A percentile compares a stretch with the other conserved stretches of the same genome.
These are phyloP conservation scores for Fusarium virguliforme DNA, from an alignment of 2,329 filamentous ascomycete genomes.

Conservation along the genomic window DNA sequence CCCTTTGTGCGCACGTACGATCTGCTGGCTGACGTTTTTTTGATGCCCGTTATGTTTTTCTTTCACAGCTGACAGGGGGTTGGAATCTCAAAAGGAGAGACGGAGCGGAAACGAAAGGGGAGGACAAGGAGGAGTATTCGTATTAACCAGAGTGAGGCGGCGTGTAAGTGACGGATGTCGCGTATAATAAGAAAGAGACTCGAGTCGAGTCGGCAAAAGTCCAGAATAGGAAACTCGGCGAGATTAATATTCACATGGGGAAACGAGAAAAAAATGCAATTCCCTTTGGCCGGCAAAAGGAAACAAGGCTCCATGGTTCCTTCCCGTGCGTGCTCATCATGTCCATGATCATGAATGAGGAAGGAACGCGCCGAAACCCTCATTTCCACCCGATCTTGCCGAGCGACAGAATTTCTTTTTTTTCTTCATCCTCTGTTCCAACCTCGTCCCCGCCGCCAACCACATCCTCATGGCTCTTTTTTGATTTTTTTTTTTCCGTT, in stretches of 20 bases:
- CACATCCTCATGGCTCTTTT: slow-evolving; percentile 29
- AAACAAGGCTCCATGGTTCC: slow-evolving; percentile 14
- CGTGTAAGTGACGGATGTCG: slow-evolving; percentile 24
- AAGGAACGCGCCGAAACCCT: slow-evolving; percentile 32
- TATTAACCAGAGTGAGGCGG: slow-evolving; percentile 6
- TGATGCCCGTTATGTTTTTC: slow-evolving; percentile 31
- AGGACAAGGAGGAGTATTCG: slow-evolving; percentile 11
- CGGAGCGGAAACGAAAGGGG: slow-evolving; percentile 10
- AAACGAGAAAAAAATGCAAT: slow-evolving; percentile 3
- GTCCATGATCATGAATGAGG: slow-evolving; percentile 12
- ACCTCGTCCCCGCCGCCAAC: slow-evolving; percentile 28
- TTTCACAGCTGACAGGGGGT: slow-evolving; percentile 3
- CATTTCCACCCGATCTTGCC: slow-evolving; percentile 43
- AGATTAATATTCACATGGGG: slow-evolving; percentile 12
- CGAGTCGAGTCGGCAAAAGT: slow-evolving; percentile 27
- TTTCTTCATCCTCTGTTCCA: slow-evolving; percentile 5
- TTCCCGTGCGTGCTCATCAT: slow-evolving; percentile 22
- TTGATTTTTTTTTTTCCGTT: slow-evolving; percentile 12
- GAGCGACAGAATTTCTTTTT: slow-evolving; percentile 29
- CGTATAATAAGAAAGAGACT: slow-evolving; percentile 28
- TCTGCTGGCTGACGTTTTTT: slow-evolving; percentile 20
- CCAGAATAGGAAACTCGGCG: slow-evolving; percentile 25
- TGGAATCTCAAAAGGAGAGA: neutral
- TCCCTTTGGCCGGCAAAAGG: neutral
- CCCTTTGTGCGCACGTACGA: slow-evolving; percentile 14